A percentile compares a stretch with the other conserved stretches of the same genome.
Conservation (phyloP, 129 eudicot species). For the Centella asiatica region DNA sequence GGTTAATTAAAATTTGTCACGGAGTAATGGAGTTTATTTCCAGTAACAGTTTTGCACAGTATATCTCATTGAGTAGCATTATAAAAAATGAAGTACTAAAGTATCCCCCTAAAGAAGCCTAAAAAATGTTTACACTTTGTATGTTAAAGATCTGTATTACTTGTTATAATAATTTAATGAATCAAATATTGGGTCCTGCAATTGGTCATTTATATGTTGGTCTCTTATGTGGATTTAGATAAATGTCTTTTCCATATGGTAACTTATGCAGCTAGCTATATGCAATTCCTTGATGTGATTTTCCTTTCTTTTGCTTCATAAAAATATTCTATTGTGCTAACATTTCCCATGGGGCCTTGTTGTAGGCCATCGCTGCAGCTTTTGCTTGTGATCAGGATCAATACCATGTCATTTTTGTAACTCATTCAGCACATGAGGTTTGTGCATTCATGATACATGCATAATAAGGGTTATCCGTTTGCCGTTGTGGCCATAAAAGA, state of each 20-base stretch:
- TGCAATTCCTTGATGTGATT: too few relatives aligned
- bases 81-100: too few relatives aligned
- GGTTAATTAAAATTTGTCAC: too few relatives aligned
- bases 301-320: too few relatives aligned
- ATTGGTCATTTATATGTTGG: slow-evolving; percentile 3
- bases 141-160: neutral
- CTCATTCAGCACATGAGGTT: slow-evolving; percentile 93
- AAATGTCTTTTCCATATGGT: neutral
- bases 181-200: neutral
- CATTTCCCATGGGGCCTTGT: slow-evolving; percentile 1
- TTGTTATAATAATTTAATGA: neutral
- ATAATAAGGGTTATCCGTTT: neutral
- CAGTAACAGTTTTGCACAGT: too few relatives aligned
- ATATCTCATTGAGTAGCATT: too few relatives aligned
- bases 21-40: too few relatives aligned
- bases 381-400: slow-evolving; percentile 71
- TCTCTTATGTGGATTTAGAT: neutral
- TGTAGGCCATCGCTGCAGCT: slow-evolving; percentile 76
- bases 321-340: neutral
- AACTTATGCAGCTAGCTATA: neutral
- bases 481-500: too few relatives aligned
- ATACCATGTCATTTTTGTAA: slow-evolving; percentile 54
- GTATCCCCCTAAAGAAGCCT: too few relatives aligned
- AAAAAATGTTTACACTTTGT: too few relatives aligned
- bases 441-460: slow-evolving; percentile 3